Percentiles rank a stretch among this genome's conserved stretches.
Conservation (phyloP, 495 filamentous ascomycete genomes). For the Rhypophila decipiens region DNA sequence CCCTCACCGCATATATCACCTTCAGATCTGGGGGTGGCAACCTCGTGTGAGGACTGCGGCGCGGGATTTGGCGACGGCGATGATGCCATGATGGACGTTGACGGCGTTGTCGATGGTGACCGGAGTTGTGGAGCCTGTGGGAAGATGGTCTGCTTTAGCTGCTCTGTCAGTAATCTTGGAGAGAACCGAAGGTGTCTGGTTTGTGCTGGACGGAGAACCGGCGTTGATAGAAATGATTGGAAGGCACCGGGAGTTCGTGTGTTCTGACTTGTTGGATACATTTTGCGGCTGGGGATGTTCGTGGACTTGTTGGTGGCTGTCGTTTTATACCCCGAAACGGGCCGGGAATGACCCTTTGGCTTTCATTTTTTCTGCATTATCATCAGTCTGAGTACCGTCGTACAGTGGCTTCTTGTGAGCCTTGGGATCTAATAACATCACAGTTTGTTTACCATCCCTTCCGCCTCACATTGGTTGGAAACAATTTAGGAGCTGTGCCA, state of each 20-base stretch:
- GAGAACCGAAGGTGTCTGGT: slow-evolving; percentile 37
- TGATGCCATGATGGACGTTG: slow-evolving; percentile 22
- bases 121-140: slow-evolving; percentile 33
- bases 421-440: too few species aligned
- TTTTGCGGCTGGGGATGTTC: not conserved
- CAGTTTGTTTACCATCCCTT: too few species aligned
- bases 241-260: not conserved
- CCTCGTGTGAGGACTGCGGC: slow-evolving; percentile 41
- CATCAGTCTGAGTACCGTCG: too few species aligned
- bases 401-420: too few species aligned
- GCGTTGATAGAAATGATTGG: slow-evolving; percentile 10
- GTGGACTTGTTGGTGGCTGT: too few species aligned
- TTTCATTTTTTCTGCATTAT: not conserved
- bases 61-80: slow-evolving; percentile 19
- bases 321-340: too few species aligned
- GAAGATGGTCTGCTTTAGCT: slow-evolving; percentile 42
- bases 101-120: slow-evolving; percentile 10
- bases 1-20: not conserved
- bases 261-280: not conserved
- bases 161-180: slow-evolving; percentile 41
- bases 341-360: too few species aligned
- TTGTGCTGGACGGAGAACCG: slow-evolving; percentile 31
- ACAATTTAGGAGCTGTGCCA: too few species aligned
- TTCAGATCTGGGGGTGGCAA: slow-evolving; percentile 9
- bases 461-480: too few species aligned